Base-by-base conservation (phyloP, 768 basidiomycete genomes). In the Tylopilus subfusipes region DNA sequence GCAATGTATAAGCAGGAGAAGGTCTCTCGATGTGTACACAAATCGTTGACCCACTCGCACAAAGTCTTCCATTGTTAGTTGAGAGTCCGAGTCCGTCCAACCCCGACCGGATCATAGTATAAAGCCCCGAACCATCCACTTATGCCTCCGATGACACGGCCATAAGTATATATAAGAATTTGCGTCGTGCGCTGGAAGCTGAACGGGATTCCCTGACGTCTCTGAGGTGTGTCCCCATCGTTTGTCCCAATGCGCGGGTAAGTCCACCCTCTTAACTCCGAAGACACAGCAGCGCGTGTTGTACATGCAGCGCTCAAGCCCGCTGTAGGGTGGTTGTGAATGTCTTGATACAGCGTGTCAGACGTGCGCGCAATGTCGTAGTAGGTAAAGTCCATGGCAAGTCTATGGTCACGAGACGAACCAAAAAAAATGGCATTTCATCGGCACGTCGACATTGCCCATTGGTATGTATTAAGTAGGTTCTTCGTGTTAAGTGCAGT, bases 131-230 rank as follows among this genome's bases (percentile, higher is more conserved):
- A 42, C 48, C 30, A 67, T 36, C 64, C 64, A 66, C 63, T 14
- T 21, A 36, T 29, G 25, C 31, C 47, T 42, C 63, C 62, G 61
- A 60, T 42, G 21, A 45, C 13, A 18, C n/a, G n/a, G n/a, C n/a
- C n/a, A n/a, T n/a, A n/a, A 8, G 18, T 40, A n/a, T 64, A 67
- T 67, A 65, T 38, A 64, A 55, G 25, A 38, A 4, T 34, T 21
- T 27, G 24, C 11, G 13, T 14, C 12, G 42, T 31, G 40, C 39
- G 9, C 38, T 48, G 48, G 34, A 46, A 36, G 33, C 40, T 31
- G 42, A 40, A 21, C 34, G 18, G n/a, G 16, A 43, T 24, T 8
- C 31, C 38, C 45, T 29, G 16, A n/a, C 16, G 11, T 21, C 33
- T 39, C 33, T 46, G 18, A 24, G 9, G 31, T 19, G 14, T 48